phyloP scores from a whole-genome alignment of 305 asterid species.

The Solanum hybrid region DNA sequence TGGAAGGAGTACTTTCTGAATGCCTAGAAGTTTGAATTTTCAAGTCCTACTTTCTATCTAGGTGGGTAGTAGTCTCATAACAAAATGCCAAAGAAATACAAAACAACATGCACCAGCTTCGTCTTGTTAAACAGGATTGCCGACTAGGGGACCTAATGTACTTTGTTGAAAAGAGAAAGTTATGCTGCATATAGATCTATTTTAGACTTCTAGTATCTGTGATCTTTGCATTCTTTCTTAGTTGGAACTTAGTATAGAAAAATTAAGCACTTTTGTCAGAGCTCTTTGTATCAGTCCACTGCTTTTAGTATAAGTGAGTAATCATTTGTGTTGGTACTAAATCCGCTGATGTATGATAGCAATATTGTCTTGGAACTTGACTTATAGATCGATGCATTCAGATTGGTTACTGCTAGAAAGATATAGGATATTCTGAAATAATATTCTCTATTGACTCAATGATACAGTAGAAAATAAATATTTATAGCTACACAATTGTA shows the following conservation, averaged over 20 bases:
- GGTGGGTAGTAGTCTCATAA: background rate
- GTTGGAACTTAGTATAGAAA: background rate
- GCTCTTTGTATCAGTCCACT: background rate
- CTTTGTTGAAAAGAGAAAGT: background rate
- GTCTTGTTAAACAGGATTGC: background rate
- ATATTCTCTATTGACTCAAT: background rate
- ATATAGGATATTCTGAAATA: background rate
- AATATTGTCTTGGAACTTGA: too few species aligned
- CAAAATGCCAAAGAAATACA: background rate
- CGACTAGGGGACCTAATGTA: background rate
- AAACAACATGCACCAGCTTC: background rate
- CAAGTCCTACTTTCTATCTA: background rate
- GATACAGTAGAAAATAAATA: background rate
- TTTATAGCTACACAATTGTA: too few species aligned
- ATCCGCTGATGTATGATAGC: background rate
- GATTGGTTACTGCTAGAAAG: constrained; percentile 18
- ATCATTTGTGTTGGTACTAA: background rate
- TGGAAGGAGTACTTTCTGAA: background rate
- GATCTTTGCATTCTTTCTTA: background rate
- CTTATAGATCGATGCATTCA: too few species aligned
- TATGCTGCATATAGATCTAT: background rate
- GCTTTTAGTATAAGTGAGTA: background rate
- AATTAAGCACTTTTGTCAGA: background rate
- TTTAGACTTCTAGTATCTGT: too few species aligned
- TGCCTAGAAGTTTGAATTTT: background rate